Base-by-base conservation (phyloP, 176 grass and related monocot genomes). In the Alloteropsis semialata region DNA sequence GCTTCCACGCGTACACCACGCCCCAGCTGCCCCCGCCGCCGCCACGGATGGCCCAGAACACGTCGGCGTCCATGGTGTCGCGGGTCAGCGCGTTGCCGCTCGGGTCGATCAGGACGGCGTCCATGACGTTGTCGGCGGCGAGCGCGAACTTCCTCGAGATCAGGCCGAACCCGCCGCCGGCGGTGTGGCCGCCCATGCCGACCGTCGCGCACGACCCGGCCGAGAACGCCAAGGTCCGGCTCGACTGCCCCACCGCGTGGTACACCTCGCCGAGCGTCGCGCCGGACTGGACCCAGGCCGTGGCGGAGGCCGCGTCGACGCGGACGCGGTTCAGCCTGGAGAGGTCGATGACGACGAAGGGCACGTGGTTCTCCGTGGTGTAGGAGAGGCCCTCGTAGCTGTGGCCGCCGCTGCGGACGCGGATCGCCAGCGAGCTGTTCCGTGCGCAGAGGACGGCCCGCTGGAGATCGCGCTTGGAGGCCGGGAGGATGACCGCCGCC, bases 1-100 rank as follows among this genome's bases (percentile, higher is more conserved):
- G 73, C 82, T 89, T 92, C 95, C 95, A 97, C 0, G 95, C 81
- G n/a, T 92, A 94, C 50, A 94, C 84, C 29, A 87, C 90, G 0
- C 90, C 92, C 88, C 85, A 97, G 83, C 92, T 92, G 19, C 95
- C 95, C 0, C 95, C 95, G 0, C 92, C 95, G 34, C 95, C 95
- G 5, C 92, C 92, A 0, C 92, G 69, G 45, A 94, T 82, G 0
- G 92, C 95, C 95, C 92, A 97, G 32, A 97, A 97, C 33, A 91
- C 74, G 63, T 97, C 90, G 16, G 70, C 81, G 15, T 77, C 81
- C 92, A 97, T 92, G 2, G 83, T 39, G 0, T 3, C 53, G 5
- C 90, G 76, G 54, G 87, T 66, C 19, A 83, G 39, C 10, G 34
- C 9, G 0, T 16, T 14, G 0, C 88, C 92, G 2, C 57, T 14